These are phyloP conservation scores for Corchorus olitorius DNA, from an alignment of 345 rosid genomes.

Conservation along the genomic window DNA sequence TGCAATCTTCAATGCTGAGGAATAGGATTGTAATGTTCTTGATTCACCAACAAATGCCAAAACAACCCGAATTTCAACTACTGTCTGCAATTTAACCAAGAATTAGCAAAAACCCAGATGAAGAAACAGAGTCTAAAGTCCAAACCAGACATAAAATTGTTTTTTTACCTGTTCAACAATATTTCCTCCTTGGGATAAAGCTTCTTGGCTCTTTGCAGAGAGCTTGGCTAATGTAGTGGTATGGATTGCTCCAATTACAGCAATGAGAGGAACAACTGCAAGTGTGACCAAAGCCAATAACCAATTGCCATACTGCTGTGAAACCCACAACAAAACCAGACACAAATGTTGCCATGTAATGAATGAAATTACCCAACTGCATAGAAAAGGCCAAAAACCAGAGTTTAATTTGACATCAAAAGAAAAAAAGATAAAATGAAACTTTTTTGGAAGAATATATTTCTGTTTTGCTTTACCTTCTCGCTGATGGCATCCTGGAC, in stretches of 20 bases:
- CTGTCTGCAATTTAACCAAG: slow-evolving; percentile 55
- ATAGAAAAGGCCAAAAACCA: slow-evolving; percentile 19
- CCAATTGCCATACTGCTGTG: slow-evolving; percentile 98
- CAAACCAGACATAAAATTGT: background rate
- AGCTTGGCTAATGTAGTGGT: slow-evolving; percentile 77
- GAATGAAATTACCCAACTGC: slow-evolving; percentile 97
- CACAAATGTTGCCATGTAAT: slow-evolving; percentile 91
- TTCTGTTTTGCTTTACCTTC: slow-evolving; percentile 54
- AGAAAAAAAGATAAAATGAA: background rate
- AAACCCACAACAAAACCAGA: slow-evolving; percentile 96
- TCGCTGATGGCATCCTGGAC: slow-evolving; percentile 99
- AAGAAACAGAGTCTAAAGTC: slow-evolving; percentile 26
- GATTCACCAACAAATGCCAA: slow-evolving; percentile 90
- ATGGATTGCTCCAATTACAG: slow-evolving; percentile 88
- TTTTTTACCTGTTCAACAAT: slow-evolving; percentile 84
- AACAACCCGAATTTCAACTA: slow-evolving; percentile 91
- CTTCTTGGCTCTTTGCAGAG: slow-evolving; percentile 76
- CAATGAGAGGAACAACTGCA: slow-evolving; percentile 96
- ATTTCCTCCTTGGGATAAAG: slow-evolving; percentile 91
- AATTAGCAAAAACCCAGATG: slow-evolving; percentile 37
- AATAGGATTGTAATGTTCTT: slow-evolving; percentile 74
- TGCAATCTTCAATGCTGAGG: slow-evolving; percentile 71
- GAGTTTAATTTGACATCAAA: slow-evolving; percentile 11
- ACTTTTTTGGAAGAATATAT: background rate
- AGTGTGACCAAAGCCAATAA: slow-evolving; percentile 90